Percentiles rank a stretch among this genome's conserved stretches.
Conservation (phyloP, 2,329 filamentous ascomycete species). For the Trichoderma sp. region DNA sequence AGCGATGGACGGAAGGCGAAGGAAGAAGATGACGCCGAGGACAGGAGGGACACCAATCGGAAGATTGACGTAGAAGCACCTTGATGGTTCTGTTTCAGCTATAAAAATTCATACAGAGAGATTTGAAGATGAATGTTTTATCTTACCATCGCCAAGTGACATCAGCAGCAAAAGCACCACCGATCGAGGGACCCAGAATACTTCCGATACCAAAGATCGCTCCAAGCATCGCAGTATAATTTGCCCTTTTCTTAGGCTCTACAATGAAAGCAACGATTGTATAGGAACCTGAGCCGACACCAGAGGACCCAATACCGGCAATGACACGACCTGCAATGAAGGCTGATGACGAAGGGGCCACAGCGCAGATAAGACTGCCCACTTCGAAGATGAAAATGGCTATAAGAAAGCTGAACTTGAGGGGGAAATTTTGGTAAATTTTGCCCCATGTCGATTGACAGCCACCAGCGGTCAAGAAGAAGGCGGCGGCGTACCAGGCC, state of each 20-base stretch:
- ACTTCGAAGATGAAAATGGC: conserved; percentile 55
- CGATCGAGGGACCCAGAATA: conserved; percentile 36
- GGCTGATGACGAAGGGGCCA: conserved; percentile 42
- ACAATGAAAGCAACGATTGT: conserved; percentile 49
- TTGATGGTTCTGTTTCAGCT: neutral
- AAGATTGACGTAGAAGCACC: conserved; percentile 39
- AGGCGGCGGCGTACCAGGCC: conserved; percentile 59
- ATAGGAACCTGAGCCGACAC: conserved; percentile 48
- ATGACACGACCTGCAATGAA: conserved; percentile 54
- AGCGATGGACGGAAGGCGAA: conserved; percentile 40
- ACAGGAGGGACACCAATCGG: conserved; percentile 34
- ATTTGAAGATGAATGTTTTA: neutral
- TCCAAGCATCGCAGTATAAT: conserved; percentile 35
- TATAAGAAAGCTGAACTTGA: conserved; percentile 52
- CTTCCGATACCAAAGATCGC: conserved; percentile 34
- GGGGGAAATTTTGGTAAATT: conserved; percentile 51
- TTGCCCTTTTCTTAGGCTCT: conserved; percentile 32
- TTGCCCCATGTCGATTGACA: conserved; percentile 49
- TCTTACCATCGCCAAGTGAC: conserved; percentile 38
- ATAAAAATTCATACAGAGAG: neutral
- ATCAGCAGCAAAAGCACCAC: conserved; percentile 36
- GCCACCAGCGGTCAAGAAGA: conserved; percentile 47
- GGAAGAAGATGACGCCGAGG: conserved; percentile 39
- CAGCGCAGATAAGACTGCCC: conserved; percentile 52
- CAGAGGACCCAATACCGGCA: conserved; percentile 49